Base-by-base conservation (phyloP, 2,329 filamentous ascomycete genomes). In the Penicillium sp. region DNA sequence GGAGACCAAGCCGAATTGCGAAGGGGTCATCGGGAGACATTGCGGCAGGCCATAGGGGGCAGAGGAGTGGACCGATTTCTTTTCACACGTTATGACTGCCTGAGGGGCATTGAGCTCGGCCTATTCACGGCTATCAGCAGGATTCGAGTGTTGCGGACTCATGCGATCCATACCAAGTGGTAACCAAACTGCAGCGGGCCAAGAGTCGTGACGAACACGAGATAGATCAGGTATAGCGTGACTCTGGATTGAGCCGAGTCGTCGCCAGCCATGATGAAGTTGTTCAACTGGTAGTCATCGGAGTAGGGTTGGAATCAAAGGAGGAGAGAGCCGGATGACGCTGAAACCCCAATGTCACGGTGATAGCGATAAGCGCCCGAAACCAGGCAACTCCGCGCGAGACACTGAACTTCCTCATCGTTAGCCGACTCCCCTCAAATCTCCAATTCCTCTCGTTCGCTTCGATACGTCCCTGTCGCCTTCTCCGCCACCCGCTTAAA, bases 81-180 rank as follows among this genome's bases (percentile, higher is more conserved):
- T 85, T 61, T 84, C 84, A 76, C 94, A 97, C 51, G 89, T 95
- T 64, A 99, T 88, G 65, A 95, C 90, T 78, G 92, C 87, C 80
- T 96, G 87, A 8, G 94, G 94, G 8, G 92, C 90, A 71, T 99
- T 99, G 57, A 99, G 83, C 71, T 97, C 94, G 62, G 91, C 89
- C 92, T 92, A 64, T 38, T 16, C 30, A 27, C 5, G 27, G 24
- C 40, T 48, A 46, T 47, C 9, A 39, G 24, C 44, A 39, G 8
- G 33, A n/a, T 10, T 27, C 28, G 16, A 14, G 22, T 28, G 8
- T 48, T 40, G 24, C 44, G 27, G 16, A 30, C 5, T 18, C 27
- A 20, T 10, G n/a, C 49, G 33, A 40, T 27, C 65, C 76, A 66
- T 81, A 94, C 91, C 69, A 97, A 74, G 73, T 97, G 92, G 73